Evolutionary conservation across 192 early-diverging fungal species (phyloP), one percentile per base, ranked within the genome.

Genomic region (Coemansia umbellata): DNA sequence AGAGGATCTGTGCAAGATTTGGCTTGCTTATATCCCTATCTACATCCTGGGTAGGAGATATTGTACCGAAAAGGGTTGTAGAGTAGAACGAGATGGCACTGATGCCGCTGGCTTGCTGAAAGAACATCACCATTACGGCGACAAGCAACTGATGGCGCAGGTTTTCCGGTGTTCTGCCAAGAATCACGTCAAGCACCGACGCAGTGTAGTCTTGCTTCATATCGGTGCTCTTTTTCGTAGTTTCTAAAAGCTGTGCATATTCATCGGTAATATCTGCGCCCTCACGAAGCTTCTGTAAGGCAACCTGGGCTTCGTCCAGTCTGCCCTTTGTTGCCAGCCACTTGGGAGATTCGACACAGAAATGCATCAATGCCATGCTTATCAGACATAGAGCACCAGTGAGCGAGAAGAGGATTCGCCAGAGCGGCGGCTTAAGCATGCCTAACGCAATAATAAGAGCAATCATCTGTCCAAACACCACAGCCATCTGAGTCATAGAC

Each of bases 61-160:
- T 14, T n/a, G 13, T 43, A 15, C 44, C 63, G 65, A 92, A 87
- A 22, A 92, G 86, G 0, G 80, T 82, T 10, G 89, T 87, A 0
- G 82, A 86, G 53, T 88, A 94, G 63, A 86, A 91, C 47, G 88
- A 80, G 11, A 91, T 79, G 14, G 83, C 88, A 62, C 86, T 86
- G 49, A 94, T 89, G 17, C 89, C 92, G 31, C 81, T 82, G 24
- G 87, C 61, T 60, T 94, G 92, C 69, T 94, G 92, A 31, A 78
- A 60, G 4, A 84, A 52, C 60, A 89, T 87, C 8, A 85, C 18
- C 6, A 78, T 50, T n/a, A 85, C 50, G 22, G 83, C 75, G 18
- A 81, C 77, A 1, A 88, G 5, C 3, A 90, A 69, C 32, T 86
- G 82, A 28, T 69, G 63, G 9, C 80, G 65, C 31, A 89, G 78